Evolutionary conservation across 192 early-diverging fungal genomes (phyloP).

Genomic region (Paraglomus brasilianum): DNA sequence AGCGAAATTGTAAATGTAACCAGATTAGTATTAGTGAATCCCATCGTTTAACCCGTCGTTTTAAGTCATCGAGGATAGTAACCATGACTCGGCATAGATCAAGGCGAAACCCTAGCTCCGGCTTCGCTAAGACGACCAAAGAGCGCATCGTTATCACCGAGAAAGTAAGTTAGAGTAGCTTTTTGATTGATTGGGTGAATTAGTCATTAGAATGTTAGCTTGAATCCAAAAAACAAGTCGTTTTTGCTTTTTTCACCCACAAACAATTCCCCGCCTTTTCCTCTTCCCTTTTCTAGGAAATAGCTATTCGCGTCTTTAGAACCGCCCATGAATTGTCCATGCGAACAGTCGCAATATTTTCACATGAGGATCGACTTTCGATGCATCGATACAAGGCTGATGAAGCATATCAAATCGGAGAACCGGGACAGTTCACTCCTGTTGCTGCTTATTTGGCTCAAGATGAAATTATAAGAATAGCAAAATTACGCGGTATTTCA

Average conservation of each 20-base stretch:
- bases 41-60: no score
- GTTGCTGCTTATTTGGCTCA: slow-evolving; percentile 96
- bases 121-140: slow-evolving; percentile 21
- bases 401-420: slow-evolving; percentile 94
- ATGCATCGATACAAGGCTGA: slow-evolving; percentile 97
- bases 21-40: no score
- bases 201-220: no score
- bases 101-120: slow-evolving; percentile 1
- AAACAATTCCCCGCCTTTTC: no score
- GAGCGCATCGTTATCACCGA: slow-evolving; percentile 50
- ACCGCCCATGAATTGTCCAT: slow-evolving; percentile 91
- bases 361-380: slow-evolving; percentile 85
- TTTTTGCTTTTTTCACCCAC: no score
- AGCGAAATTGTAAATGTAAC: no score
- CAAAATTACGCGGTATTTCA: slow-evolving; percentile 72
- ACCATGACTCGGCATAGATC: no score
- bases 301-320: slow-evolving; percentile 92
- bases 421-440: slow-evolving; percentile 75
- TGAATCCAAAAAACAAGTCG: no score
- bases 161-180: slow-evolving; percentile 56
- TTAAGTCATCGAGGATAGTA: no score
- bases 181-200: no score
- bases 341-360: slow-evolving; percentile 85
- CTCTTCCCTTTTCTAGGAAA: slow-evolving; percentile 74
- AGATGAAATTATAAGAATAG: slow-evolving; percentile 89